Conservation (phyloP, 805 yeast genomes). For the Martiniozyma abietophila region DNA sequence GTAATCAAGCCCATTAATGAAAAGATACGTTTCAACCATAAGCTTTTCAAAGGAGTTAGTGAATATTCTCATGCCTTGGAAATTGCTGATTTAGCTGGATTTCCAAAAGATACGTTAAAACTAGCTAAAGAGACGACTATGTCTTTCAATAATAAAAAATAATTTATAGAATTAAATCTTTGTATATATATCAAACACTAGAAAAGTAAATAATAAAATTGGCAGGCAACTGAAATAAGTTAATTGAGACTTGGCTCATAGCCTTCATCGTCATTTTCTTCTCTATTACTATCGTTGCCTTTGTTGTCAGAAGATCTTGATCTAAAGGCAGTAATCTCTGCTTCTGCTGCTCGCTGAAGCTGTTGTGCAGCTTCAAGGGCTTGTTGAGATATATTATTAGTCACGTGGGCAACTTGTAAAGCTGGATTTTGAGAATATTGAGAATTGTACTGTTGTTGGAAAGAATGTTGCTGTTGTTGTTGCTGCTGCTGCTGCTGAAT, state of each 20-base stretch:
- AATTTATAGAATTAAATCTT: no score
- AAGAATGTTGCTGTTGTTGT: background rate
- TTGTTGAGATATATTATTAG: slow-evolving; percentile 2
- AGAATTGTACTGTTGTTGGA: background rate
- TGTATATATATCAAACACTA: slow-evolving; percentile 1
- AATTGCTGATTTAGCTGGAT: slow-evolving; percentile 73
- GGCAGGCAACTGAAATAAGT: no score
- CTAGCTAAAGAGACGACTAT: slow-evolving; percentile 40
- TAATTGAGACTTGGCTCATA: no score
- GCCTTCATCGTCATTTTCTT: no score
- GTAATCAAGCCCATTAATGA: slow-evolving; percentile 21
- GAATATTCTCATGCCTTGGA: slow-evolving; percentile 65
- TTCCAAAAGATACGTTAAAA: slow-evolving; percentile 50
- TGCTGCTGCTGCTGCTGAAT: slow-evolving; percentile 10
- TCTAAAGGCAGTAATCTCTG: background rate
- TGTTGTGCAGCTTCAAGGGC: background rate
- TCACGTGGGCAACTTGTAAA: slow-evolving; percentile 11
- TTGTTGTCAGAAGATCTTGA: no score
- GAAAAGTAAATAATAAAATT: slow-evolving; percentile 1
- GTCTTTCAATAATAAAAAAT: slow-evolving; percentile 5
- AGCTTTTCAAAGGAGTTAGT: slow-evolving; percentile 58
- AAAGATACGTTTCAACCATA: slow-evolving; percentile 42
- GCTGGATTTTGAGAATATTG: slow-evolving; percentile 7
- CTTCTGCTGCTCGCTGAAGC: slow-evolving; percentile 5
- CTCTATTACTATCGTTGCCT: no score